phyloP scores from a whole-genome alignment of 257 asterid genomes.

The Scutellaria galericulata region DNA sequence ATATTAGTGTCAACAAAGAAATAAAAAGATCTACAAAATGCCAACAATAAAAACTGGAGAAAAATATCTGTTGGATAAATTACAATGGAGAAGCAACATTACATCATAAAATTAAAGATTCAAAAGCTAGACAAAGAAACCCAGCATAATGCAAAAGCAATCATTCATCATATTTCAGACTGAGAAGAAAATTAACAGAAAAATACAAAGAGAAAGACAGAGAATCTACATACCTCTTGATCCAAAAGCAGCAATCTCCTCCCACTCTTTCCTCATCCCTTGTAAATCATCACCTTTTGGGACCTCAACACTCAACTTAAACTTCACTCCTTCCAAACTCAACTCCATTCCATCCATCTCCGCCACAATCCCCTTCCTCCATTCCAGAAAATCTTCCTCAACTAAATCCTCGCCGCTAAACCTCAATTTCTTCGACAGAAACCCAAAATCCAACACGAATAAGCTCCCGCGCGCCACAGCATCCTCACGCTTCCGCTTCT shows the following conservation, averaged over 20 bases:
- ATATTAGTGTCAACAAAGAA: background rate
- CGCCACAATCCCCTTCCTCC: constrained; percentile 71
- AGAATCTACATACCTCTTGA: constrained; percentile 57
- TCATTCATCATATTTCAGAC: background rate
- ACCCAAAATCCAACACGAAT: constrained; percentile 74
- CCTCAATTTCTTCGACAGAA: constrained; percentile 47
- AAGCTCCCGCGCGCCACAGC: constrained; percentile 81
- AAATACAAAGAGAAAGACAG: background rate
- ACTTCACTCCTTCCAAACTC: constrained; percentile 80
- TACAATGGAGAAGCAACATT: constrained; percentile 17
- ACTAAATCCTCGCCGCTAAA: constrained; percentile 47
- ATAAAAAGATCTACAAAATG: background rate
- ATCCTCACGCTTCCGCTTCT: constrained; percentile 95
- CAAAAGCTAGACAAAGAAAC: background rate
- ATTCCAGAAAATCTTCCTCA: constrained; percentile 63
- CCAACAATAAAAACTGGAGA: background rate
- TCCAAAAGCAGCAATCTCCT: constrained; percentile 78
- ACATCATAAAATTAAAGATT: constrained; percentile 21
- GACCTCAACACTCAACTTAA: constrained; percentile 61
- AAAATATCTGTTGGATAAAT: background rate
- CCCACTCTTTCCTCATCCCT: constrained; percentile 86
- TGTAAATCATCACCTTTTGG: constrained; percentile 72
- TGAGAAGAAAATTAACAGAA: background rate
- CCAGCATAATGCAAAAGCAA: constrained; percentile 16
- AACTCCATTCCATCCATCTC: constrained; percentile 89